These are phyloP conservation scores for Euphorbia schlechtendalii DNA, from an alignment of 441 rosid species.

Conservation along the genomic window DNA sequence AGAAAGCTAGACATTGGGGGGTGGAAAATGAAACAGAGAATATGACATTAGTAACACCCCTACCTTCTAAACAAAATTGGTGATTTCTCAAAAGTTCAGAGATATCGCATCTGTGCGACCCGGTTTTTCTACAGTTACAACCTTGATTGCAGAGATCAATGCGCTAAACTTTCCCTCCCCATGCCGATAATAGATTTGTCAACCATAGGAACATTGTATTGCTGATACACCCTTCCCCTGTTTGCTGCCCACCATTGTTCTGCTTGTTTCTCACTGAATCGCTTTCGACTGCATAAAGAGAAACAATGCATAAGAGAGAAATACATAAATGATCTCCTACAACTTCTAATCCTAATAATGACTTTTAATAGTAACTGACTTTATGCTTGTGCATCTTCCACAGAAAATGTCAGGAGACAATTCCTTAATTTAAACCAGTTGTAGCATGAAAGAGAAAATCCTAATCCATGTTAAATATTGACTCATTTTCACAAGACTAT, in stretches of 20 bases:
- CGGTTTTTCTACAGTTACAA: background rate
- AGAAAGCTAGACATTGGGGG: no score
- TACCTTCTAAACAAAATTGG: background rate
- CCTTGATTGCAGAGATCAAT: conserved; percentile 23
- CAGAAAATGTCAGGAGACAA: no score
- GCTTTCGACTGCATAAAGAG: conserved; percentile 54
- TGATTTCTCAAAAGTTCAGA: background rate
- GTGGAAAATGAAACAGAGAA: no score
- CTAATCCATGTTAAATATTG: no score
- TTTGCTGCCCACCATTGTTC: conserved; percentile 97
- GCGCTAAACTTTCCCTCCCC: conserved; percentile 24
- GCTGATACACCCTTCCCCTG: conserved; percentile 76
- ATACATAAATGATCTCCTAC: background rate
- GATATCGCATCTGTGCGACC: background rate
- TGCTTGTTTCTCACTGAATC: conserved; percentile 86
- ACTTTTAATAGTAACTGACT: background rate
- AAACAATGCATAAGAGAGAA: background rate
- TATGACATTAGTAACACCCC: background rate
- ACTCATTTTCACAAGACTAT: no score
- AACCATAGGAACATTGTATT: conserved; percentile 61
- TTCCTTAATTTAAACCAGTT: no score
- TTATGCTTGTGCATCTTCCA: background rate
- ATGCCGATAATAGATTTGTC: conserved; percentile 55
- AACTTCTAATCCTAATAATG: background rate
- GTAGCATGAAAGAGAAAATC: no score